Evolutionary conservation across 345 rosid genomes (phyloP), one percentile per base, ranked within the genome.

Genomic region (Ceriops zippeliana): DNA sequence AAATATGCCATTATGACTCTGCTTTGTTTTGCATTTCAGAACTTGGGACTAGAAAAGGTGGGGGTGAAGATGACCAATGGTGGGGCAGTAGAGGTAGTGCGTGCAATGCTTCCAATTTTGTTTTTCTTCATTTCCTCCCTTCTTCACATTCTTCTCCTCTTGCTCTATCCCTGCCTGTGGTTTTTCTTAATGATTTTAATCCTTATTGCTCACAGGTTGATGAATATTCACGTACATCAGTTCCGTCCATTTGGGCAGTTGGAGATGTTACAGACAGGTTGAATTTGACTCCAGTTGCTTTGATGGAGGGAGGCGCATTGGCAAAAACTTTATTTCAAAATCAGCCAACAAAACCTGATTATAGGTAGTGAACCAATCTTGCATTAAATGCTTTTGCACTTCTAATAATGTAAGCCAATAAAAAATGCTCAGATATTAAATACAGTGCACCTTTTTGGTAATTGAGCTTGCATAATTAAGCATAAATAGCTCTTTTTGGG

Each of bases 221-320:
- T 78, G 96, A 93, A 78, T 93, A 81, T 75, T 93, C 92, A 10
- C 76, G 66, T 63, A 89, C 97, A 52, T 83, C 96, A 7, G 91
- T 91, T 69, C 91, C 97, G 62, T 89, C 98, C 59, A 91, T 93
- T 61, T 93, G 92, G 96, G 98, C 98, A 46, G 95, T 93, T 62
- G 98, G 98, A 75, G 98, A 93, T 73, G 97, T 91, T 60, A 93
- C 98, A 26, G 96, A 89, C 73, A 79, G 98, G 70, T 69, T 93
- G 71, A 93, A 93, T 83, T 78, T 93, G 90, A 93, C 97, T 78
- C 98, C 98, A 60, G 98, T 93, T 78, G 97, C 98, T 64, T 83
- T 93, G 79, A 93, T 93, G 97, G 98, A 93, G 85, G 98, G 98
- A 77, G 92, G 83, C 65, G 98, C 98, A 58, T 75, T 93, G 76